A percentile compares a stretch with the other conserved stretches of the same genome.
phyloP scores from a whole-genome alignment of 164 flowering plant genomes.

The Annona squamosa region DNA sequence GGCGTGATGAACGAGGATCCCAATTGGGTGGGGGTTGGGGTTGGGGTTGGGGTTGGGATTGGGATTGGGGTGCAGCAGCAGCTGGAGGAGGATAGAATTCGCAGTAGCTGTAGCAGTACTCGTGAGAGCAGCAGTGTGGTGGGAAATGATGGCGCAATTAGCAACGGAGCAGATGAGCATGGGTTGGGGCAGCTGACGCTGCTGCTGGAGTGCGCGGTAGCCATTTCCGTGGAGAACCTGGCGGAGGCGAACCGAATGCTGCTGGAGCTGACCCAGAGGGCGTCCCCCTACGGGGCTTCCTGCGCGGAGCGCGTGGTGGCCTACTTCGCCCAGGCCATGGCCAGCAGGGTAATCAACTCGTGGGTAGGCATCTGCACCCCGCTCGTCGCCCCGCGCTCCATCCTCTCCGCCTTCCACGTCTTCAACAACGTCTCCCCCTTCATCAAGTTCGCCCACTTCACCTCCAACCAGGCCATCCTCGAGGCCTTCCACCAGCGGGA shows the following conservation, averaged over 20 bases:
- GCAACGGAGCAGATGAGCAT: constrained; percentile 20
- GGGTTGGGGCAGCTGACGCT: constrained; percentile 37
- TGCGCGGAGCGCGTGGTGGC: constrained; percentile 68
- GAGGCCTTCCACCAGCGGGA: constrained; percentile 50
- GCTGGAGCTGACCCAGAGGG: constrained; percentile 60
- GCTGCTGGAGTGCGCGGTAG: constrained; percentile 64
- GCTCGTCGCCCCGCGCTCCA: constrained; percentile 32
- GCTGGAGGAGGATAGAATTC: too few species aligned
- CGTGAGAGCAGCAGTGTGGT: neutral
- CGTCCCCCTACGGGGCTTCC: constrained; percentile 58
- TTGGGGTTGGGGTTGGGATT: too few species aligned
- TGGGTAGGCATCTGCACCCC: constrained; percentile 61
- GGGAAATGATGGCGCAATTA: constrained; percentile 14
- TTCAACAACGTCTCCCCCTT: constrained; percentile 61
- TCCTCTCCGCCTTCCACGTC: constrained; percentile 44
- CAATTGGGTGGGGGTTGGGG: constrained; percentile 13
- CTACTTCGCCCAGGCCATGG: constrained; percentile 63
- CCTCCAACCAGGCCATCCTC: constrained; percentile 78
- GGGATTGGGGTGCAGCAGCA: too few species aligned
- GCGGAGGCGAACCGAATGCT: constrained; percentile 56
- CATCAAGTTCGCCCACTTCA: constrained; percentile 65
- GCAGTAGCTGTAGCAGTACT: too few species aligned
- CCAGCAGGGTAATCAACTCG: constrained; percentile 60
- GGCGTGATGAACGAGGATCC: neutral
- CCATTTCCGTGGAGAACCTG: constrained; percentile 60